A percentile compares a stretch with the other conserved stretches of the same genome.
Evolutionary conservation across 345 rosid species (phyloP).

Genomic region (Citrus hindsii): DNA sequence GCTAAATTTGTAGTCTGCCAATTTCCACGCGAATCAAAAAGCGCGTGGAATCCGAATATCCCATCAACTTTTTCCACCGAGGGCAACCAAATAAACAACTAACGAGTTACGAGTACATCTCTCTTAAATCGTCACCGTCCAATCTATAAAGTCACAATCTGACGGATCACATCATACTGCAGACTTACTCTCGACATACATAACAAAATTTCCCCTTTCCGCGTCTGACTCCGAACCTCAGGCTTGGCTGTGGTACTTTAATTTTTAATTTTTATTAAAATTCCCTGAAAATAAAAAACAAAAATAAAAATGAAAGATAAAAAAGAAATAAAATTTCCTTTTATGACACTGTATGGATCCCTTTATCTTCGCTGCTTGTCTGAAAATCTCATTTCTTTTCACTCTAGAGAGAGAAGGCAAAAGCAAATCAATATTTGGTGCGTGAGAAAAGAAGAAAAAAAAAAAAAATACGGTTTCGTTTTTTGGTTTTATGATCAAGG

Average conservation of each 20-base stretch:
- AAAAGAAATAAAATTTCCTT: not conserved
- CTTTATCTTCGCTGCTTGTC: constrained; percentile 39
- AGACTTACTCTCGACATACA: not conserved
- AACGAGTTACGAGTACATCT: constrained; percentile 2
- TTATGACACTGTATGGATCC: constrained; percentile 21
- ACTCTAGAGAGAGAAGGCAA: not conserved
- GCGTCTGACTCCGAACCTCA: constrained; percentile 29
- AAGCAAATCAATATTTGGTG: not conserved
- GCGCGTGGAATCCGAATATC: constrained; percentile 41
- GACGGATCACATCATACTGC: not conserved
- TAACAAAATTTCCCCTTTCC: not conserved
- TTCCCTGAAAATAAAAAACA: constrained; percentile 2
- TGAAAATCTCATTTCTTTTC: constrained; percentile 19
- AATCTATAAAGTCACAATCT: constrained; percentile 10
- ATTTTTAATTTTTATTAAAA: not conserved
- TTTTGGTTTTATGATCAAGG: constrained; percentile 3
- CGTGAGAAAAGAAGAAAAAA: not conserved
- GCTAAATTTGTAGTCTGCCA: not conserved
- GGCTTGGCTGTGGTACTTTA: constrained; percentile 11
- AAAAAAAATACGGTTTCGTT: not conserved
- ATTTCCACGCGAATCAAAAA: constrained; percentile 26
- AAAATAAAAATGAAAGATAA: not conserved
- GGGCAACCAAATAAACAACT: constrained; percentile 5
- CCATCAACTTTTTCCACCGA: constrained; percentile 18
- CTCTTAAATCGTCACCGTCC: constrained; percentile 16